phyloP scores from a whole-genome alignment of 768 basidiomycete species.

The Lactifluus hygrophoroides region DNA sequence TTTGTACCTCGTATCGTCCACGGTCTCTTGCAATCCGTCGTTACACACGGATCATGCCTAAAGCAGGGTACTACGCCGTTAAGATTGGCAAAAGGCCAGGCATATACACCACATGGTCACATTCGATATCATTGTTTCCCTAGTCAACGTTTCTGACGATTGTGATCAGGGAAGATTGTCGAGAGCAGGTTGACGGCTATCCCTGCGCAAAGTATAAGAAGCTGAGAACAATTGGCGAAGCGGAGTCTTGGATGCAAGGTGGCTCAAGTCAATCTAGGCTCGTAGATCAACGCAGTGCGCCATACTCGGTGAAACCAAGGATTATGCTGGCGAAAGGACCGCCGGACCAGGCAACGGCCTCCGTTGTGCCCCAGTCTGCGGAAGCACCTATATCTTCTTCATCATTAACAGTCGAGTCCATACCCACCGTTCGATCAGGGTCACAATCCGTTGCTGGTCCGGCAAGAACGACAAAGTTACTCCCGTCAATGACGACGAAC shows the following conservation, averaged over 20 bases:
- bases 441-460: neutral
- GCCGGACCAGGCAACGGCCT: neutral
- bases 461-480: neutral
- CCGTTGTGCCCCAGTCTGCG: neutral
- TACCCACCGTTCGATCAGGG: neutral
- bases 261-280: neutral
- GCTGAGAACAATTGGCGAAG: slow-evolving; percentile 47
- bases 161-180: slow-evolving; percentile 58
- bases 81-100: slow-evolving; percentile 53
- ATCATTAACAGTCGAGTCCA: neutral
- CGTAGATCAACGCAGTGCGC: neutral
- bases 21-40: neutral
- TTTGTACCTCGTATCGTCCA: neutral
- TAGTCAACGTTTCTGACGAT: neutral
- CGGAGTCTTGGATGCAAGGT: slow-evolving; percentile 43
- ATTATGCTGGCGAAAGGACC: neutral
- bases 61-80: slow-evolving; percentile 63
- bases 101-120: slow-evolving; percentile 64
- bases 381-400: neutral
- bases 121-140: neutral
- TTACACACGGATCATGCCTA: slow-evolving; percentile 6
- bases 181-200: slow-evolving; percentile 59
- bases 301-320: neutral
- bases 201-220: slow-evolving; percentile 57
- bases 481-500: slow-evolving; percentile 26